phyloP scores from a whole-genome alignment of 1,284 basidiomycete species.

The Cutaneotrichosporon spelunceum region DNA sequence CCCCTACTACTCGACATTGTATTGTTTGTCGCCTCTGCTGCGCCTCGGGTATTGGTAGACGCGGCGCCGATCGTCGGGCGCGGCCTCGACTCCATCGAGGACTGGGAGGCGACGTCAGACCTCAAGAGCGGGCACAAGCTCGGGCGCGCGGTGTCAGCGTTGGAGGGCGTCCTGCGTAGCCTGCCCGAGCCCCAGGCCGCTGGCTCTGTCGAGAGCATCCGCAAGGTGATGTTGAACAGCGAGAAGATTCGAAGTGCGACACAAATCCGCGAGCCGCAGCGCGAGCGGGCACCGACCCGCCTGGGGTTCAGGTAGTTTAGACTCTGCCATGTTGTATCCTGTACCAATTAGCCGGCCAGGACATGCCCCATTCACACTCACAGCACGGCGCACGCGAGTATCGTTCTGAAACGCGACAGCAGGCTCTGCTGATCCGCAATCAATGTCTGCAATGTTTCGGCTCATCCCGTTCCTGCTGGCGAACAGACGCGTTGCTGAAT shows the following conservation, averaged over 20 bases:
- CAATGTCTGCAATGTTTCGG: not conserved
- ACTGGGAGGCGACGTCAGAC: slow-evolving; percentile 12
- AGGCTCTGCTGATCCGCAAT: not conserved
- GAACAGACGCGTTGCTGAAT: not conserved
- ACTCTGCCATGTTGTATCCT: not conserved
- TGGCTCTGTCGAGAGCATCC: slow-evolving; percentile 7
- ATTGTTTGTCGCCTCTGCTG: slow-evolving; percentile 29
- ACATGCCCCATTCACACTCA: too few relatives aligned
- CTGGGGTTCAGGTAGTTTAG: not conserved
- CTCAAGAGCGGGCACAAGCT: slow-evolving; percentile 18
- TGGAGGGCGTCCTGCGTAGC: slow-evolving; percentile 6
- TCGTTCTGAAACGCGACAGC: too few relatives aligned
- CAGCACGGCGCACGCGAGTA: too few relatives aligned
- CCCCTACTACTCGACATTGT: slow-evolving; percentile 39
- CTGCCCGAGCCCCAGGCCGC: not conserved
- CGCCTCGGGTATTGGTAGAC: slow-evolving; percentile 27
- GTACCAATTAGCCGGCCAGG: too few relatives aligned
- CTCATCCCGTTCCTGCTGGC: not conserved
- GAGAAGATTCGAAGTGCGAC: slow-evolving; percentile 11
- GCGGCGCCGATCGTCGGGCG: slow-evolving; percentile 26
- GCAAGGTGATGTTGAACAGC: slow-evolving; percentile 16
- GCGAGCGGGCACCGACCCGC: not conserved
- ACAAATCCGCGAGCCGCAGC: slow-evolving; percentile 11
- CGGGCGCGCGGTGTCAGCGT: slow-evolving; percentile 13
- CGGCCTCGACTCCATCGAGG: slow-evolving; percentile 25